Evolutionary conservation across 1,284 basidiomycete species (phyloP).

Genomic region (Xerocomus minutiporus): DNA sequence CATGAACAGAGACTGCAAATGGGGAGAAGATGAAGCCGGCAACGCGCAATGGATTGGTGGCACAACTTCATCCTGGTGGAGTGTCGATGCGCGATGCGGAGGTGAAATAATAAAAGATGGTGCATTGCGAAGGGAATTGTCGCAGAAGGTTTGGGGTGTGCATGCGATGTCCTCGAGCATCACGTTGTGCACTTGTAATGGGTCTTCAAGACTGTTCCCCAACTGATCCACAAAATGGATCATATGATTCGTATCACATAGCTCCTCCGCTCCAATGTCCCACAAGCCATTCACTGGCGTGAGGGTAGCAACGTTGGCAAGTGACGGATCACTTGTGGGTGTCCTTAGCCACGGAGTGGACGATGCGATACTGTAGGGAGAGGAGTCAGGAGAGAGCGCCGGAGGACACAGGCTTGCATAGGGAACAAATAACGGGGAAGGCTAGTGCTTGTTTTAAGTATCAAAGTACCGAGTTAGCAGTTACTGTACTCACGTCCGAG

Average conservation of each 20-base stretch:
- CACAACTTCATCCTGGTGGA: neutral
- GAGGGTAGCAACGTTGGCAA: neutral
- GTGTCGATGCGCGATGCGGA: neutral
- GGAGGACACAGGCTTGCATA: conserved; percentile 12
- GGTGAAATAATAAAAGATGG: neutral
- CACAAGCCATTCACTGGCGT: neutral
- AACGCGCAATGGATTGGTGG: neutral
- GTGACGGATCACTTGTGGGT: conserved; percentile 6
- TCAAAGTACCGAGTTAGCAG: neutral
- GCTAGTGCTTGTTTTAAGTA: conserved; percentile 7
- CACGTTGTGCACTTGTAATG: conserved; percentile 4
- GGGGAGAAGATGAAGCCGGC: neutral
- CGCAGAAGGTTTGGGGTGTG: conserved; percentile 1
- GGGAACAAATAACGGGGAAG: neutral
- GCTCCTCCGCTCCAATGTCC: neutral
- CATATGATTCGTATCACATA: neutral
- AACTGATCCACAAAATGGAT: conserved; percentile 17
- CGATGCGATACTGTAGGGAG: conserved; percentile 23
- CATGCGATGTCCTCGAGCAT: conserved; percentile 25
- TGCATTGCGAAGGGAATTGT: neutral
- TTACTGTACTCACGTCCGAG: conserved; percentile 12
- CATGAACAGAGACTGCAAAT: conserved; percentile 2
- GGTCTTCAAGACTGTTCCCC: conserved; percentile 21
- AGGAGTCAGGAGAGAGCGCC: conserved; percentile 26
- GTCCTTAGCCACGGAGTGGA: conserved; percentile 24